Evolutionary conservation across 257 asterid genomes (phyloP), one percentile per base, ranked within the genome.

Genomic region (Nicotiana otophora): DNA sequence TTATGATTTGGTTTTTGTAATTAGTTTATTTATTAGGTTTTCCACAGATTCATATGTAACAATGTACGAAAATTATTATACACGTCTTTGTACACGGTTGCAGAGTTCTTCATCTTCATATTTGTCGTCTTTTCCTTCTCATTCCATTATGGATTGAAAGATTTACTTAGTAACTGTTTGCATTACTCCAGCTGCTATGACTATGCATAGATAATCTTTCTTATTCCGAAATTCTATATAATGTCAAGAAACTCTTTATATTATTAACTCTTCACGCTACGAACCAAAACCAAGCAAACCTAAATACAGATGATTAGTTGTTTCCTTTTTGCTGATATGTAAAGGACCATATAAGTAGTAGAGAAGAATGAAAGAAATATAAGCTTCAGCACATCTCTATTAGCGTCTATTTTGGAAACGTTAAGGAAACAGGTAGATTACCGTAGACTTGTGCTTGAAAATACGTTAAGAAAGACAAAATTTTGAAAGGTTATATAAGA

Each of bases 11-110:
- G 61, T 14, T 14, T 39, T 48, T 53, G 39, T 74, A 3, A 48
- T 48, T 74, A 30, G 79, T 74, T 72, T 46, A 48, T 14, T 23
- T 15, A 46, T 26, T 74, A 48, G 62, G 36, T 48, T 26, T 72
- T 80, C 82, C 61, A 7, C 69, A 58, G 55, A 31, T 31, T 57
- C 68, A 78, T 23, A 57, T 81, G 87, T 83, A 77, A 82, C 81
- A 48, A 19, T 81, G 84, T 78, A 66, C 30, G 57, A 17, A 62
- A 9, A 9, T 53, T 2, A 12, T 81, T n/a, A 60, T 76, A 48
- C 39, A 5, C 3, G 39, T 74, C 20, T 70, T 60, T 55, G 16
- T 77, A 55, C 81, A 77, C 9, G 34, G 33, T 30, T 77, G 81
- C 66, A 57, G 33, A 33, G 17, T 33, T 69, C 55, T 69, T 9